Conservation (phyloP, 495 filamentous ascomycete genomes). For the Cenococcum geophilum region DNA sequence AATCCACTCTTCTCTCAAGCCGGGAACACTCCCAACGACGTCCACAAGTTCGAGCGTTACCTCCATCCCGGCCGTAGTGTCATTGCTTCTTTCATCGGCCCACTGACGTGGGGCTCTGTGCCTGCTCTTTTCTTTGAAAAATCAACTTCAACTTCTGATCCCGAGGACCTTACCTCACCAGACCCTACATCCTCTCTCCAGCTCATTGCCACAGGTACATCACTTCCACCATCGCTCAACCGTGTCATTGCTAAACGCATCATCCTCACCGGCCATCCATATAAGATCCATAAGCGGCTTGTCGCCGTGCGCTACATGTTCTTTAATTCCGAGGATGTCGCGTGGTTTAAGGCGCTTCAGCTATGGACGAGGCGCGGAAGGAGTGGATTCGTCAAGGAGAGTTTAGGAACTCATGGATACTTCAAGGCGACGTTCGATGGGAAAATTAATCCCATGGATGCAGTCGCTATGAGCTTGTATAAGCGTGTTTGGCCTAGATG, state of each 20-base stretch:
- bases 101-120: constrained; percentile 86
- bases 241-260: constrained; percentile 90
- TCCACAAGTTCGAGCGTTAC: constrained; percentile 93
- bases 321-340: constrained; percentile 90
- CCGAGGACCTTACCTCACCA: constrained; percentile 35
- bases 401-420: constrained; percentile 93
- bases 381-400: constrained; percentile 85
- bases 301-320: constrained; percentile 99
- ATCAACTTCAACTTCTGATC: constrained; percentile 12
- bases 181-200: constrained; percentile 44
- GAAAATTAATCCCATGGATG: constrained; percentile 88
- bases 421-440: constrained; percentile 98
- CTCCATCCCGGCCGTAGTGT: constrained; percentile 84
- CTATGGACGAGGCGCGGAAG: constrained; percentile 89
- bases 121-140: constrained; percentile 80
- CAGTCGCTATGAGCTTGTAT: constrained; percentile 85
- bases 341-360: constrained; percentile 94
- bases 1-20: constrained; percentile 72
- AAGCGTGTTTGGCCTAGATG: constrained; percentile 84
- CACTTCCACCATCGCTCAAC: constrained; percentile 66
- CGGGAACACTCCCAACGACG: constrained; percentile 84
- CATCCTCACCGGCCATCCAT: constrained; percentile 91
- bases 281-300: constrained; percentile 95
- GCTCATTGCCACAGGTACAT: constrained; percentile 79
- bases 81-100: constrained; percentile 85